A percentile compares a stretch with the other conserved stretches of the same genome.
phyloP scores from a whole-genome alignment of 768 basidiomycete genomes.

The Wakefieldia striispora region DNA sequence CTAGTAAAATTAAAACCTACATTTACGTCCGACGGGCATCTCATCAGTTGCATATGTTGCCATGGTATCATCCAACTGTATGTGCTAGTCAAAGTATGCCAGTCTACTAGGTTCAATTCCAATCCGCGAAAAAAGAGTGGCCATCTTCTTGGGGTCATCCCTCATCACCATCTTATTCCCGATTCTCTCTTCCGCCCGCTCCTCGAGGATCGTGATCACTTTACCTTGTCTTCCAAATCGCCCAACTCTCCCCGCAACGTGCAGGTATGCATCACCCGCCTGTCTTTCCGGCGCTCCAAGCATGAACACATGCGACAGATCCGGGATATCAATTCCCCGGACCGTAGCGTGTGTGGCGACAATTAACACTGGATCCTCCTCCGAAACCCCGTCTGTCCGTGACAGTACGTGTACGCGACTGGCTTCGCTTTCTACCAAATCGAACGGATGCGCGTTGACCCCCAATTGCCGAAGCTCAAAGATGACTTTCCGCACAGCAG shows the following conservation, averaged over 20 bases:
- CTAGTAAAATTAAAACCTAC: background rate
- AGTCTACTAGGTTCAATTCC: slow-evolving; percentile 46
- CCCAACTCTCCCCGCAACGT: slow-evolving; percentile 74
- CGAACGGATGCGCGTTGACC: slow-evolving; percentile 61
- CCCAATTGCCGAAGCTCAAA: slow-evolving; percentile 64
- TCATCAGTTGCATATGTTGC: slow-evolving; percentile 5
- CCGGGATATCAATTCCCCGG: slow-evolving; percentile 71
- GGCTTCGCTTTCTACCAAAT: slow-evolving; percentile 45
- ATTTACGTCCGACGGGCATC: too few relatives aligned
- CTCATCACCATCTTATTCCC: slow-evolving; percentile 26
- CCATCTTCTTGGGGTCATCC: slow-evolving; percentile 41
- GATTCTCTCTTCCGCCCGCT: slow-evolving; percentile 28
- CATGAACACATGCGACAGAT: slow-evolving; percentile 73
- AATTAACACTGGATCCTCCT: slow-evolving; percentile 59
- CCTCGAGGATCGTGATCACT: slow-evolving; percentile 61
- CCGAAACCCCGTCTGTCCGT: slow-evolving; percentile 27
- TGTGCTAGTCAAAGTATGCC: slow-evolving; percentile 47
- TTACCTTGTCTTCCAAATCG: slow-evolving; percentile 65
- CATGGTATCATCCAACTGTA: background rate
- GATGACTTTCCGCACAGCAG: slow-evolving; percentile 60
- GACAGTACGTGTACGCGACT: slow-evolving; percentile 44
- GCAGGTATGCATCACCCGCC: slow-evolving; percentile 60
- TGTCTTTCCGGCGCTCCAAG: slow-evolving; percentile 56
- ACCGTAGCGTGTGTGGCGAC: slow-evolving; percentile 68
- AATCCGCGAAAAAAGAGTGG: slow-evolving; percentile 43